phyloP scores from a whole-genome alignment of 352 stramenopile species.

The Phytophthora fragariaefolia region DNA sequence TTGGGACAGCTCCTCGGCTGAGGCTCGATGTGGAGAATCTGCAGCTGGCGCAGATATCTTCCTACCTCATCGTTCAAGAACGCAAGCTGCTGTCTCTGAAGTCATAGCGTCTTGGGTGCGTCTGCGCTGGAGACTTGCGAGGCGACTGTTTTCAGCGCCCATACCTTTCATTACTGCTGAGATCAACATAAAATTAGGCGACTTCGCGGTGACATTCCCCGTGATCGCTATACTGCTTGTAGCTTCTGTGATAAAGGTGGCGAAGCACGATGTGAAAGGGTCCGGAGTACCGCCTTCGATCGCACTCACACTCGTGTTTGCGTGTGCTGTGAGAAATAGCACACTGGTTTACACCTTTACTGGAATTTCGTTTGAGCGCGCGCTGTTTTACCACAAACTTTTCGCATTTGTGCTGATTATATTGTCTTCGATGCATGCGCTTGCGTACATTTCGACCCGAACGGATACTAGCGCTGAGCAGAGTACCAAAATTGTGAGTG shows the following conservation, averaged over 20 bases:
- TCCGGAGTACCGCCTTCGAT: slow-evolving; percentile 33
- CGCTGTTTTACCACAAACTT: slow-evolving; percentile 56
- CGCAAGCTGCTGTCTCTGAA: not conserved
- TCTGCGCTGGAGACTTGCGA: slow-evolving; percentile 30
- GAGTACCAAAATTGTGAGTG: slow-evolving; percentile 14
- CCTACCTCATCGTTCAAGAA: not conserved
- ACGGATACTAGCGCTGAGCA: not conserved
- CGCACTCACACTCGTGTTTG: slow-evolving; percentile 41
- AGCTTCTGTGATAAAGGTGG: slow-evolving; percentile 9
- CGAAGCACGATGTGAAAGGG: slow-evolving; percentile 17
- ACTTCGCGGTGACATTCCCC: slow-evolving; percentile 39
- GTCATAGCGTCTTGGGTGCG: slow-evolving; percentile 20
- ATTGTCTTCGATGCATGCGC: slow-evolving; percentile 38
- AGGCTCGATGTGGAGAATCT: slow-evolving; percentile 6
- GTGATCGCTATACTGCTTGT: slow-evolving; percentile 15
- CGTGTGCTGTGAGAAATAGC: slow-evolving; percentile 52
- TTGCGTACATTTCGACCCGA: slow-evolving; percentile 38
- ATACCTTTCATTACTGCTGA: slow-evolving; percentile 34
- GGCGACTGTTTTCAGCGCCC: slow-evolving; percentile 29
- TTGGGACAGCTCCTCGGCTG: slow-evolving; percentile 13
- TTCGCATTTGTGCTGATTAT: slow-evolving; percentile 43
- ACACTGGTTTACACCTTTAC: slow-evolving; percentile 40
- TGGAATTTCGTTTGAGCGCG: slow-evolving; percentile 52
- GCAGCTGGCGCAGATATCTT: slow-evolving; percentile 10
- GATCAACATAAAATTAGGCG: slow-evolving; percentile 41